Evolutionary conservation across 2,329 filamentous ascomycete species (phyloP), one percentile per base, ranked within the genome.

Genomic region (Microdochium nivale): DNA sequence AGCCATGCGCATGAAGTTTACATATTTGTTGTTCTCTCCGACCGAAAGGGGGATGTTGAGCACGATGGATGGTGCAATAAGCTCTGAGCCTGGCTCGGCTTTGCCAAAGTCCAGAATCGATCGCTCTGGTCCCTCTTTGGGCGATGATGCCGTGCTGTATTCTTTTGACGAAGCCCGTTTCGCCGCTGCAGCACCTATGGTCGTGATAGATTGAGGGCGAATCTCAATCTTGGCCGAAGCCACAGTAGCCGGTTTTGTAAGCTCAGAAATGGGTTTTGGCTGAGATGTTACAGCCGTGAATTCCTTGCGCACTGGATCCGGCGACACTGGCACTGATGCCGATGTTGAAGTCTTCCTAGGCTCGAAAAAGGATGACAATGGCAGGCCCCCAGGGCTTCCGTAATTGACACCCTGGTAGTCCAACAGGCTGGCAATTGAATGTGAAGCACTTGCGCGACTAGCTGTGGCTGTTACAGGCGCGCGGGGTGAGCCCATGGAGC

Each of bases 1-100:
- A 11, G 95, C 94, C 69, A 97, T 78, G 46, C 90, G 88, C 62
- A 92, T 91, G 58, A 97, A 96, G 67, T 97, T 97, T 70, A 99
- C 83, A 55, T 95, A 92, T 58, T 92, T 90, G 66, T 96, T 96
- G 33, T 82, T 86, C 60, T 88, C 84, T 40, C 90, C 88, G 13
- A 44, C 19, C 4, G 86, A 81, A 37, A 99, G 78, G 0, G 88
- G 83, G 52, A 99, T 85, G 51, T 87, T 84, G 19, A 99, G 78
- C 50, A 95, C 80, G 56, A 99, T 96, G 3, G 83, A 95, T 40
- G 84, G 90, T 2, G 80, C 81, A 52, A 74, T 68, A 2, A 73
- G 67, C 57, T 86, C 82, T 48, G 82, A 77, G 27, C 80, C 81
- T 2, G 78, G 78, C 49, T 76, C 74, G 1, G 72, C 78, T 58